These are phyloP conservation scores for Kodamaea fukazawae DNA, from an alignment of 805 yeast genomes.

Conservation along the genomic window DNA sequence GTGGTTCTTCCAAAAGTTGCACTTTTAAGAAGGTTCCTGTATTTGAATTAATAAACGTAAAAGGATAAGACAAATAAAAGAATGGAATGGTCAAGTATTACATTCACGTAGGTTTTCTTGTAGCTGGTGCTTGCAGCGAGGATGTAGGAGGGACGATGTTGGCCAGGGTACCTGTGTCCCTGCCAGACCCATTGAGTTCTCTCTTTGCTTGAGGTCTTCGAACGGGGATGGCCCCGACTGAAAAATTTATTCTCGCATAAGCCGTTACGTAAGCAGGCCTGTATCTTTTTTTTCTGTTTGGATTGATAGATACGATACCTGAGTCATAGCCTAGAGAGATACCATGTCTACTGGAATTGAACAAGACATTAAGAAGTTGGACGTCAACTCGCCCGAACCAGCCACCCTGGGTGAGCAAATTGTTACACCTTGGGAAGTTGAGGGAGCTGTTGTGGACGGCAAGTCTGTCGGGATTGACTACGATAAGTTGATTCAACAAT, in stretches of 20 bases:
- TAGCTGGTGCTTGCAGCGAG: no score
- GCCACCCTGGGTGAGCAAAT: constrained; percentile 30
- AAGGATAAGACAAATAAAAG: constrained; percentile 6
- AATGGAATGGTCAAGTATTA: constrained; percentile 1
- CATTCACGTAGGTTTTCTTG: no score
- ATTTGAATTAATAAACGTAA: constrained; percentile 2
- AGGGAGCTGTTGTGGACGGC: constrained; percentile 97
- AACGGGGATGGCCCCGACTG: no score
- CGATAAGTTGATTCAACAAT: constrained; percentile 78
- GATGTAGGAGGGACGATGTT: no score
- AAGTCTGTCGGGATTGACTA: constrained; percentile 88
- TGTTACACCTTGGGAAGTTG: constrained; percentile 97
- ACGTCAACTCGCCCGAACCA: constrained; percentile 3
- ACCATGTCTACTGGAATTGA: constrained; percentile 12
- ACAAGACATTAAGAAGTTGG: constrained; percentile 11
- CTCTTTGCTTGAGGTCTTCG: constrained; percentile 1
- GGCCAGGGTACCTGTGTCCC: no score
- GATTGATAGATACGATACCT: background rate
- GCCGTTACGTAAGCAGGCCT: background rate
- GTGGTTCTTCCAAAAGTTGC: constrained; percentile 99
- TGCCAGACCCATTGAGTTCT: no score
- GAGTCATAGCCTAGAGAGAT: background rate
- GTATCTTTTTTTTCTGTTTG: background rate
- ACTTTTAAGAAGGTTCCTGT: constrained; percentile 54
- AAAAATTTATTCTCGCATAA: background rate